Base-by-base conservation (phyloP, 1,139 yeast species). In the Keqinozyma sinolaborantium region DNA sequence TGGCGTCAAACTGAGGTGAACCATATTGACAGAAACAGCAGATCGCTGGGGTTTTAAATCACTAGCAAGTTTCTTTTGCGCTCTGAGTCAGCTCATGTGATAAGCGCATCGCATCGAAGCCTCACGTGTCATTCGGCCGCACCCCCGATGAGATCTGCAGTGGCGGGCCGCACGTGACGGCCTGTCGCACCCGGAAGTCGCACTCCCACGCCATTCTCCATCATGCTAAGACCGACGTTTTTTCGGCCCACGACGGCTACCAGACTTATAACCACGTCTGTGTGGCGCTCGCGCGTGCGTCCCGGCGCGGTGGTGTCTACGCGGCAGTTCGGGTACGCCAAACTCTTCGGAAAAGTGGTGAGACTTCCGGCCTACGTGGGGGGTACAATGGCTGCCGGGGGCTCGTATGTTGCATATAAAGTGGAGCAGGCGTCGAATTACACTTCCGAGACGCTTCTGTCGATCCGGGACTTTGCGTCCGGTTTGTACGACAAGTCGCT, bases 381-480 rank as follows among this genome's bases (percentile, higher is more conserved):
- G 2, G 95, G 96, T 6, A 87, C 95, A 0, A 59, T 88, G 28
- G 96, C 95, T 1, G 97, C 97, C 6, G 95, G 95, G 3, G 95
- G 96, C 1, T 83, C 95, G 3, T 92, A 88, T 51, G 81, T 88
- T 29, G 87, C 90, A 18, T 88, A 88, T 55, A 90, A 92, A 55
- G 84, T 88, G 3, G 95, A 88, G 38, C 95, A 90, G 57, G 95
- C 95, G 0, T 72, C 87, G 1, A 67, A 56, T 26, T 86, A 73
- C 46, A 77, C 96, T 0, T 70, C 69, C 33, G 95, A 84, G 38
- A 77, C 77, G 51, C 48, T 88, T 29, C 67, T 70, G 6, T 67
- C 77, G 30, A 62, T 83, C 14, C 75, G 77, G 55, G 95, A 77
- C 47, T 51, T 78, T 45, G 65, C 83, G 2, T 65, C 64, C 29